Evolutionary conservation across 2,329 filamentous ascomycete species (phyloP), one percentile per base, ranked within the genome.

Genomic region (Xylariales sp.): DNA sequence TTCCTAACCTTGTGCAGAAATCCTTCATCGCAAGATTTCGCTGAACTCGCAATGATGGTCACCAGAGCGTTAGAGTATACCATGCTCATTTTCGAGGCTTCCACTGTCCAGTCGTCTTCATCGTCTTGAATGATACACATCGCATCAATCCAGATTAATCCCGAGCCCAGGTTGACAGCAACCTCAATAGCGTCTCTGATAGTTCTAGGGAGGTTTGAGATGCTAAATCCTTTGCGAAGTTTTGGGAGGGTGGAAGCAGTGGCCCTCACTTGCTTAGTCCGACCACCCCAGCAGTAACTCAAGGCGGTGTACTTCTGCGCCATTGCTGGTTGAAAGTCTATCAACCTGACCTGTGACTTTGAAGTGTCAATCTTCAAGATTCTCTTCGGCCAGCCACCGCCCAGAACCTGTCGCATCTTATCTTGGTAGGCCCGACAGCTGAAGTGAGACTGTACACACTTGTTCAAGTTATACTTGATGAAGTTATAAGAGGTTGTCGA

Each of bases 101-200:
- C 48, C 11, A 12, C 9, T 9, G 35, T 16, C 47, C 47, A 49
- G 32, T 49, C 45, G 4, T 24, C 31, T 3, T n/a, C 11, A 14
- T 43, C 40, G 14, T 46, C 45, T 33, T 51, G 49, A 10, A 46
- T 37, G 32, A 51, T 51, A 33, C 46, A 48, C 22, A 50, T 28
- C 10, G 40, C 27, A 37, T 50, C 46, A 20, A 48, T 42, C 43
- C 45, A 51, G 10, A 51, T 42, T 19, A 42, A 43, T 2, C 18
- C 9, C 6, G 29, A 29, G 8, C 41, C 41, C 3, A 51, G 25
- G n/a, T 15, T 29, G 15, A 9, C 18, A 5, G 35, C 22, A 3
- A 46, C 21, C n/a, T 18, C 27, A 12, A 43, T 31, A 10, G 44
- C 40, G 15, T 46, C 44, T 14, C 24, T 35, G 5, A 46, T 10